Conservation (phyloP, 2,329 filamentous ascomycete genomes). For the Bimuria novae-zelandiae region DNA sequence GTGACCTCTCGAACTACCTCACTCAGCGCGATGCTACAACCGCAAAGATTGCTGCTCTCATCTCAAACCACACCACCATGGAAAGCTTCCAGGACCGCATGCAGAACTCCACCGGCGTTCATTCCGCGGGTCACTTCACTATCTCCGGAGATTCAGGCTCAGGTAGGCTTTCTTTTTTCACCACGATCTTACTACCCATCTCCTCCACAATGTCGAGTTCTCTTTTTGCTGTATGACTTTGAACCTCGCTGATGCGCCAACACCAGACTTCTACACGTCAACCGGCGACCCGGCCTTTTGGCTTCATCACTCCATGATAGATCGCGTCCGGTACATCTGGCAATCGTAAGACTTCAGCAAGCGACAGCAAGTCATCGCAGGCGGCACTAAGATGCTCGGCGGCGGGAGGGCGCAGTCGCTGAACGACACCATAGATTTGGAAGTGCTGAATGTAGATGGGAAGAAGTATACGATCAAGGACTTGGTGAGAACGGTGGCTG, state of each 20-base stretch:
- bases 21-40: constrained; percentile 32
- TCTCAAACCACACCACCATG: constrained; percentile 33
- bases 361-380: constrained; percentile 48
- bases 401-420: constrained; percentile 24
- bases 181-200: too few relatives aligned
- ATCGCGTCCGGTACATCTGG: constrained; percentile 57
- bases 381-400: constrained; percentile 51
- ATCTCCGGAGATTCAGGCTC: constrained; percentile 52
- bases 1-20: constrained; percentile 43
- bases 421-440: constrained; percentile 46
- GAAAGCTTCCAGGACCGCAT: constrained; percentile 47
- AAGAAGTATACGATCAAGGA: constrained; percentile 47
- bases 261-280: constrained; percentile 49
- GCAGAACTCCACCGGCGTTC: constrained; percentile 47
- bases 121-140: constrained; percentile 53
- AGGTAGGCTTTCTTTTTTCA: constrained; percentile 23
- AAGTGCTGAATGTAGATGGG: constrained; percentile 41
- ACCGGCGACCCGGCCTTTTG: constrained; percentile 48
- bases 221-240: too few relatives aligned
- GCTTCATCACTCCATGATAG: constrained; percentile 47
- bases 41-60: constrained; percentile 34
- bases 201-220: too few relatives aligned
- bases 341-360: constrained; percentile 50
- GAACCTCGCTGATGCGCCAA: not conserved
- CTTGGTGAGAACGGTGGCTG: constrained; percentile 52